These are phyloP conservation scores for Tricladium varicosporioides DNA, from an alignment of 2,329 filamentous ascomycete genomes.

Conservation along the genomic window DNA sequence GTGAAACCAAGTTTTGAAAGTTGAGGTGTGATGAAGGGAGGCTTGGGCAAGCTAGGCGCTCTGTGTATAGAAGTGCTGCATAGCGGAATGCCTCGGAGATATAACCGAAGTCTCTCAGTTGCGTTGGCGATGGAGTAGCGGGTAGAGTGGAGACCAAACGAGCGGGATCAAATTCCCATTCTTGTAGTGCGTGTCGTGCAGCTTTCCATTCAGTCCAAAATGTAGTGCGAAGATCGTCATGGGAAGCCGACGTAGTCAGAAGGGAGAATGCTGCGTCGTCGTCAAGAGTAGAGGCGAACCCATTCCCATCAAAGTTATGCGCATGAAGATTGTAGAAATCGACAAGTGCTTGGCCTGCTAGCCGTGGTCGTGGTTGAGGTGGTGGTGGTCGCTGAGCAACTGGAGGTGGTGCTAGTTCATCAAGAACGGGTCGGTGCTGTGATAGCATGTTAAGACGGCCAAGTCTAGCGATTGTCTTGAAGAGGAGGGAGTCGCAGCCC, in stretches of 20 bases:
- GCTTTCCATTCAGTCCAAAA: constrained; percentile 90
- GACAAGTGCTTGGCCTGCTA: constrained; percentile 40
- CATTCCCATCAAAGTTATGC: constrained; percentile 65
- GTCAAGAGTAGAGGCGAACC: constrained; percentile 56
- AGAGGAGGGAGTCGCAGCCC: constrained; percentile 82
- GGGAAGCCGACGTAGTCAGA: constrained; percentile 38
- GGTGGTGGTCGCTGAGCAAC: constrained; percentile 28
- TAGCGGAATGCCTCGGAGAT: constrained; percentile 91
- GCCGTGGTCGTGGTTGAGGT: constrained; percentile 35
- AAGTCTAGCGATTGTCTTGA: constrained; percentile 80
- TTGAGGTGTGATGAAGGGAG: constrained; percentile 70
- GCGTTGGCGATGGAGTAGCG: constrained; percentile 50
- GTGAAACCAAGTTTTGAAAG: constrained; percentile 79
- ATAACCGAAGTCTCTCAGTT: constrained; percentile 72
- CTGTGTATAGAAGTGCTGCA: constrained; percentile 83
- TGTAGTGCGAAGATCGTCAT: constrained; percentile 58
- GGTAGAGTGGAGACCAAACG: constrained; percentile 51
- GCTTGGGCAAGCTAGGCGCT: constrained; percentile 77
- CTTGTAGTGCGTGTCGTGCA: constrained; percentile 70
- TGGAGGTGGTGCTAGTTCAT: constrained; percentile 35
- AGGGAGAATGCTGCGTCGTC: constrained; percentile 49
- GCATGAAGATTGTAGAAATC: constrained; percentile 53
- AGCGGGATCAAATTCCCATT: constrained; percentile 71
- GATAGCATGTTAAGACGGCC: constrained; percentile 82
- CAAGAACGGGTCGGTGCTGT: constrained; percentile 61